A percentile compares a stretch with the other conserved stretches of the same genome.
Conservation (phyloP, 306 rosid species). For the Medicago arabica region DNA sequence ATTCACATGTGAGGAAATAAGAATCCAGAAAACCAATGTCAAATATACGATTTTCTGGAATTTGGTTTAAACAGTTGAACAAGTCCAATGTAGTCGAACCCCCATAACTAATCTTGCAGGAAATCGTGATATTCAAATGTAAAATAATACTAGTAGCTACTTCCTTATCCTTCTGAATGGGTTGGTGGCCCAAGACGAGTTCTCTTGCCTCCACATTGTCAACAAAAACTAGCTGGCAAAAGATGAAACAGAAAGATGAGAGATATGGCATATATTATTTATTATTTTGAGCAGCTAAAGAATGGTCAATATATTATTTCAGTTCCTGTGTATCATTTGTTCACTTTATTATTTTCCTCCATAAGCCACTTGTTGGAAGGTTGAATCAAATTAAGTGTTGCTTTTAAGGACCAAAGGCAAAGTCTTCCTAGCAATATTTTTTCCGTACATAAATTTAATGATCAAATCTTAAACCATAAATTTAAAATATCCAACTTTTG, state of each 20-base stretch:
- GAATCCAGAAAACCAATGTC: slow-evolving; percentile 22
- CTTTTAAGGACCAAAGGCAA: background rate
- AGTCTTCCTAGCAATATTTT: background rate
- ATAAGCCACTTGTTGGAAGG: background rate
- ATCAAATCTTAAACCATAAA: background rate
- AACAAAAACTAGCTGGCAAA: slow-evolving; percentile 48
- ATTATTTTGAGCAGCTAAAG: slow-evolving; percentile 16
- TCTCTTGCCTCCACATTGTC: slow-evolving; percentile 32
- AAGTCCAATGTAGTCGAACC: slow-evolving; percentile 11
- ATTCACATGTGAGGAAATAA: slow-evolving; percentile 12
- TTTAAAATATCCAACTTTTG: background rate
- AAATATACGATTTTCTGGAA: slow-evolving; percentile 27
- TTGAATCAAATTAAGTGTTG: background rate
- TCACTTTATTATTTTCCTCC: background rate
- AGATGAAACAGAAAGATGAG: slow-evolving; percentile 20
- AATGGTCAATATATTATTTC: slow-evolving; percentile 24
- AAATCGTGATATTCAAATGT: slow-evolving; percentile 12
- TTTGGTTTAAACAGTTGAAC: slow-evolving; percentile 40
- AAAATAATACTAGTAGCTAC: slow-evolving; percentile 26
- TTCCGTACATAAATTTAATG: background rate
- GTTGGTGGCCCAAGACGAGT: slow-evolving; percentile 32
- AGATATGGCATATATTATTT: slow-evolving; percentile 3
- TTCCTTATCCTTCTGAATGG: slow-evolving; percentile 34
- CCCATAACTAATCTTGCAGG: slow-evolving; percentile 33
- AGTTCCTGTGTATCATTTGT: slow-evolving; percentile 8